Base-by-base conservation (phyloP, 345 rosid species). In the Fremontodendron californicum region DNA sequence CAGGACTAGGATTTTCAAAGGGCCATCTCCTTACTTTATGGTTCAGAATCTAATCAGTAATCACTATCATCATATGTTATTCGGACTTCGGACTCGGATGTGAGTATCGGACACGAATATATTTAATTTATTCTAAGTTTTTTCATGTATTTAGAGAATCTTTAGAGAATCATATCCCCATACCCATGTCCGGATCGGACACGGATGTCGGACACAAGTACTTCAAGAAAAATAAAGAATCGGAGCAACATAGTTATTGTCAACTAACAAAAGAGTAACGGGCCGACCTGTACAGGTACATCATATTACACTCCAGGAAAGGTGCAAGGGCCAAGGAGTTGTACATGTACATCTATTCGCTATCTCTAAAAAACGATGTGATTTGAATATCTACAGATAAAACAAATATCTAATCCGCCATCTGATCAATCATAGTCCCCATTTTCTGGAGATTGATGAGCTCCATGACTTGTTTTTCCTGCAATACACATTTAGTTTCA, bases 341-440 rank as follows among this genome's bases (percentile, higher is more conserved):
- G n/a, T n/a, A n/a, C n/a, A n/a, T 80, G 78, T 70, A 71, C 80
- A 75, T 67, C 83, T 55, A 51, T 48, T 73, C 79, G 74, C 71
- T 72, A 82, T 52, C n/a, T 31, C 76, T 62, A 31, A 75, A 79
- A 63, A 68, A 75, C 68, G 81, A 76, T 81, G 65, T 62, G 61
- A 51, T 64, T 46, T 48, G 21, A 73, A 54, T 42, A 45, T 18
- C 69, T 63, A 65, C 2, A 39, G 15, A 21, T 60, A 68, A 61
- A 51, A 71, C 49, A 23, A 58, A 37, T 49, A 74, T 80, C 83
- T 86, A 91, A 64, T 83, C 90, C 45, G 76, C 78, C 37, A 77
- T 77, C 80, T 83, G 88, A n/a, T n/a, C n/a, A n/a, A 54, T 90
- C 87, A 27, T 85, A 88, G 73, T 87, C 91, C 66, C 92, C 90